Conservation (phyloP, 257 asterid species). For the Solanum dulcamara region DNA sequence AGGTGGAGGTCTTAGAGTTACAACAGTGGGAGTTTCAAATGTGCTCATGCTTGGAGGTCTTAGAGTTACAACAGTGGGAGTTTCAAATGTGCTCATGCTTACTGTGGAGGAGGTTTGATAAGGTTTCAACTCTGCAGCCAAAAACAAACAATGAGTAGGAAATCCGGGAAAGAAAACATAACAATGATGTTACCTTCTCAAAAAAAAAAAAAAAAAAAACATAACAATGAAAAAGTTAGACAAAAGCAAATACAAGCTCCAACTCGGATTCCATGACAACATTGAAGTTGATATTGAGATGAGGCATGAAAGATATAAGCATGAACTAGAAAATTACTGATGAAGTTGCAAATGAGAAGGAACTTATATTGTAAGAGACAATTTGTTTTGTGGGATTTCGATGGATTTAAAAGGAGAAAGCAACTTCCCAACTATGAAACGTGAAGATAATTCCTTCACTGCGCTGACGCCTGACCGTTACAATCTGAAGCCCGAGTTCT, state of each 20-base stretch:
- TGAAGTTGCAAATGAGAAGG: background rate
- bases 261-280: background rate
- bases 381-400: background rate
- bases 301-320: background rate
- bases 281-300: background rate
- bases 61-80: constrained; percentile 52
- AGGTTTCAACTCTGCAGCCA: constrained; percentile 44
- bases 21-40: constrained; percentile 51
- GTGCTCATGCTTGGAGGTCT: constrained; percentile 33
- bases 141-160: background rate
- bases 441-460: background rate
- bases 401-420: background rate
- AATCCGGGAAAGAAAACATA: background rate
- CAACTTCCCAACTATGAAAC: background rate
- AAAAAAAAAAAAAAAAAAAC: background rate
- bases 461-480: background rate
- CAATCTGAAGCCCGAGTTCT: background rate
- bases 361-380: background rate
- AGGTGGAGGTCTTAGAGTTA: constrained; percentile 73
- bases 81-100: constrained; percentile 42
- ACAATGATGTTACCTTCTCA: background rate
- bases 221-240: background rate
- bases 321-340: background rate
- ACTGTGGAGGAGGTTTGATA: constrained; percentile 35
- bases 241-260: background rate